These are phyloP conservation scores for Danielozyma ontarioensis DNA, from an alignment of 805 yeast species.

Conservation along the genomic window DNA sequence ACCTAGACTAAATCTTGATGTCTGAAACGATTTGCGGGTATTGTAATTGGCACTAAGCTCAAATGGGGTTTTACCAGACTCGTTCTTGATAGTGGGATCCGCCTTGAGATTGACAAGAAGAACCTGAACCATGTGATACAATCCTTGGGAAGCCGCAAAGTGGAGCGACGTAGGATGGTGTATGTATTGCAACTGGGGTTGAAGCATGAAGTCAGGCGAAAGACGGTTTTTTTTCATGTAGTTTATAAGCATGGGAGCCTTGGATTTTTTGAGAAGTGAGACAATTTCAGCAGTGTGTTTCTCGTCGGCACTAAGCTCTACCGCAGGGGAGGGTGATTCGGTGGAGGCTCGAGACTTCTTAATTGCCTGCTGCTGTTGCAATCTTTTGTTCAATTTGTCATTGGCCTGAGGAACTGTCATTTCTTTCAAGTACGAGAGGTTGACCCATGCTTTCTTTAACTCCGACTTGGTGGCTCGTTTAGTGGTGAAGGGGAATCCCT, in stretches of 20 bases:
- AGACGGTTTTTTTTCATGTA: slow-evolving; percentile 57
- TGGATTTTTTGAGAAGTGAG: slow-evolving; percentile 60
- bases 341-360: slow-evolving; percentile 3
- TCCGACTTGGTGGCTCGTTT: slow-evolving; percentile 80
- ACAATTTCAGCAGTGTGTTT: slow-evolving; percentile 55
- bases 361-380: slow-evolving; percentile 7
- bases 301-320: slow-evolving; percentile 22
- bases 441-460: slow-evolving; percentile 78
- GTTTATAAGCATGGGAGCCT: slow-evolving; percentile 66
- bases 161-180: slow-evolving; percentile 73
- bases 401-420: slow-evolving; percentile 51
- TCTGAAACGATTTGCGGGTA: slow-evolving; percentile 55
- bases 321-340: slow-evolving; percentile 4
- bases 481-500: slow-evolving; percentile 82
- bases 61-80: slow-evolving; percentile 57
- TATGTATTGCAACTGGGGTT: slow-evolving; percentile 49
- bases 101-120: slow-evolving; percentile 62
- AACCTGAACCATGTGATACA: slow-evolving; percentile 60
- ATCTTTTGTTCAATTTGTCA: slow-evolving; percentile 17
- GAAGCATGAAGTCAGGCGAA: slow-evolving; percentile 39
- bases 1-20: slow-evolving; percentile 63
- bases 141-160: slow-evolving; percentile 65
- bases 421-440: slow-evolving; percentile 55
- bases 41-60: slow-evolving; percentile 53
- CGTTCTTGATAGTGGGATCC: slow-evolving; percentile 57